A percentile compares a stretch with the other conserved stretches of the same genome.
These are phyloP conservation scores for Tylopilus intermedius DNA, from an alignment of 768 basidiomycete genomes.

Conservation along the genomic window DNA sequence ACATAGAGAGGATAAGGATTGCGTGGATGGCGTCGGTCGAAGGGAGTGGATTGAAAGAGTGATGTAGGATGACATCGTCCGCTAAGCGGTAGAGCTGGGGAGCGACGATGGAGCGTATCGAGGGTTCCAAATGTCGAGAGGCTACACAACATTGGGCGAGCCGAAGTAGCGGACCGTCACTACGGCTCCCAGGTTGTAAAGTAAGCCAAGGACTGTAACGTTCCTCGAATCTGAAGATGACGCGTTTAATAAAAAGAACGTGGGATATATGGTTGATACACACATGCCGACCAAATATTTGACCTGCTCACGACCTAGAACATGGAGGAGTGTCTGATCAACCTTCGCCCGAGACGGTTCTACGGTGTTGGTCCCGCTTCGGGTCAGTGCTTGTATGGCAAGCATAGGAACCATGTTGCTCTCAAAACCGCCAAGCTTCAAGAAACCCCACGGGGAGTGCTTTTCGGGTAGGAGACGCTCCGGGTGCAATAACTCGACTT, in stretches of 20 bases:
- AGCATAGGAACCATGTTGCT: slow-evolving; percentile 44
- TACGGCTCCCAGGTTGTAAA: slow-evolving; percentile 31
- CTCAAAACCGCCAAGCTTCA: slow-evolving; percentile 36
- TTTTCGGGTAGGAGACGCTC: slow-evolving; percentile 35
- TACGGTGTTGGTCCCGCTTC: slow-evolving; percentile 18
- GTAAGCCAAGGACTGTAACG: slow-evolving; percentile 43
- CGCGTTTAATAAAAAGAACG: background rate
- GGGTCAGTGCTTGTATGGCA: slow-evolving; percentile 40
- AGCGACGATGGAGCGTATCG: slow-evolving; percentile 32
- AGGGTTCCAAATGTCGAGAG: slow-evolving; percentile 38
- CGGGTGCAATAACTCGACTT: slow-evolving; percentile 30
- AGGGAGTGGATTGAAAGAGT: slow-evolving; percentile 40
- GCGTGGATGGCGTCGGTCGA: slow-evolving; percentile 39
- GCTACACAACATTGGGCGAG: slow-evolving; percentile 45
- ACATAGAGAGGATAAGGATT: slow-evolving; percentile 39
- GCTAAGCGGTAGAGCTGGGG: slow-evolving; percentile 40
- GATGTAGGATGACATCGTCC: slow-evolving; percentile 35
- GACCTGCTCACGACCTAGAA: slow-evolving; percentile 34
- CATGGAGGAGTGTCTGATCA: slow-evolving; percentile 26
- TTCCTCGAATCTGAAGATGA: slow-evolving; percentile 35
- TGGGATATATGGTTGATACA: slow-evolving; percentile 8
- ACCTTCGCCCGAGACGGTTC: slow-evolving; percentile 23
- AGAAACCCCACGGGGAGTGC: slow-evolving; percentile 36
- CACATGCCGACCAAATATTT: slow-evolving; percentile 38
- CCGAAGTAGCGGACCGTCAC: slow-evolving; percentile 34